Conservation (phyloP, 257 asterid species). For the Ballota nigra region DNA sequence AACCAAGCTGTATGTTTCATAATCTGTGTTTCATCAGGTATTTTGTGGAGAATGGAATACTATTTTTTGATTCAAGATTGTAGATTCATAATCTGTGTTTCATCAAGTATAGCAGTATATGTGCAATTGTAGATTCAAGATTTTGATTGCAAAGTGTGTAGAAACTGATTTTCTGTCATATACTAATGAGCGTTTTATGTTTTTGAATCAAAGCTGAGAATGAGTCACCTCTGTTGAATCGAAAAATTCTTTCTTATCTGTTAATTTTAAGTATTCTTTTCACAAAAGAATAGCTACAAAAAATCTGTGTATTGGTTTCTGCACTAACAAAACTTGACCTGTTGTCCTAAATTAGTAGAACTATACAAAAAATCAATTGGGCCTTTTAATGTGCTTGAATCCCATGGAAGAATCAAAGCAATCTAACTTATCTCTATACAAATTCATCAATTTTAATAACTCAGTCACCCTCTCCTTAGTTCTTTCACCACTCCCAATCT, state of each 20-base stretch:
- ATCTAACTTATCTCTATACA: slow-evolving; percentile 48
- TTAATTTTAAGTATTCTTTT: neutral
- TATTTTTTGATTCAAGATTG: neutral
- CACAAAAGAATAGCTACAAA: slow-evolving; percentile 12
- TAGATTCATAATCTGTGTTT: neutral
- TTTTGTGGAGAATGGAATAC: neutral
- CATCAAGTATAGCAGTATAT: neutral
- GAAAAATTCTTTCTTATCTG: too few relatives aligned
- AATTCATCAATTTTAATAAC: slow-evolving; percentile 65
- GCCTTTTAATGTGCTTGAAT: slow-evolving; percentile 55
- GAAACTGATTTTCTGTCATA: neutral
- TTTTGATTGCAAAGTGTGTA: neutral
- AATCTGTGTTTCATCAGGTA: neutral
- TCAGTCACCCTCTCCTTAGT: slow-evolving; percentile 69
- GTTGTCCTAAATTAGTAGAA: slow-evolving; percentile 1
- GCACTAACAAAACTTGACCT: slow-evolving; percentile 12
- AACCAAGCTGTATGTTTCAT: neutral
- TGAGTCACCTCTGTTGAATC: neutral
- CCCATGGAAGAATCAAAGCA: slow-evolving; percentile 67
- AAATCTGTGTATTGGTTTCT: neutral
- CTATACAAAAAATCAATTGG: slow-evolving; percentile 30
- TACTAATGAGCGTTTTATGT: neutral
- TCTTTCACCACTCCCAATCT: slow-evolving; percentile 58
- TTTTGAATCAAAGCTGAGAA: neutral
- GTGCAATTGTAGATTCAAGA: neutral